phyloP scores from a whole-genome alignment of 192 early-diverging fungal genomes.

The Coemansia sp. region DNA sequence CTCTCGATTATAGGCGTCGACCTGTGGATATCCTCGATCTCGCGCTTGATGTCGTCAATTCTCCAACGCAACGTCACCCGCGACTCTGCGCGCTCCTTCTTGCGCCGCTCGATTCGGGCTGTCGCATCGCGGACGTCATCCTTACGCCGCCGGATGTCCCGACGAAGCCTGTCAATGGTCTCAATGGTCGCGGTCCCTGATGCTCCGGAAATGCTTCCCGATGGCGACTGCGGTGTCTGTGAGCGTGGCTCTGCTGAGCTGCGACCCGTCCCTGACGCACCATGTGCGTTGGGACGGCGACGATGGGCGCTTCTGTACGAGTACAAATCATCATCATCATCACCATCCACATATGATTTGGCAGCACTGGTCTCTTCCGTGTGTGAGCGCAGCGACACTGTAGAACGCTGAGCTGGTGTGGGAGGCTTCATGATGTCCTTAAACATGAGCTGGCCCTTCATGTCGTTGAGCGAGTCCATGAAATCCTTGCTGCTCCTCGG shows the following conservation, averaged over 20 bases:
- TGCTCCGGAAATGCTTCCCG: not conserved
- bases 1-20: conserved; percentile 7
- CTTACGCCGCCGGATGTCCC: conserved; percentile 27
- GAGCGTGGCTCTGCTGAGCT: conserved; percentile 12
- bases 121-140: conserved; percentile 13
- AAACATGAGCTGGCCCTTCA: conserved; percentile 53
- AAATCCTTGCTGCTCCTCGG: conserved; percentile 86
- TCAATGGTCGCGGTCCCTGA: conserved; percentile 10
- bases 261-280: conserved; percentile 3
- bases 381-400: conserved; percentile 2
- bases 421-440: conserved; percentile 8
- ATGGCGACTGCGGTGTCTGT: conserved; percentile 1
- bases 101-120: conserved; percentile 8
- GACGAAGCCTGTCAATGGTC: conserved; percentile 40
- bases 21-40: conserved; percentile 44
- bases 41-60: conserved; percentile 49
- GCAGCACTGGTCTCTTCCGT: not conserved
- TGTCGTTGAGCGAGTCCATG: conserved; percentile 57
- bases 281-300: conserved; percentile 12
- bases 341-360: not conserved
- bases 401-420: not conserved
- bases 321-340: conserved; percentile 13
- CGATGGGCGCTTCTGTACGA: conserved; percentile 42
- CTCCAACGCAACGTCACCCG: conserved; percentile 41
- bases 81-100: conserved; percentile 34